These are phyloP conservation scores for Pneumocystis wakefieldiae DNA, from an alignment of 1,139 yeast species.

Conservation along the genomic window DNA sequence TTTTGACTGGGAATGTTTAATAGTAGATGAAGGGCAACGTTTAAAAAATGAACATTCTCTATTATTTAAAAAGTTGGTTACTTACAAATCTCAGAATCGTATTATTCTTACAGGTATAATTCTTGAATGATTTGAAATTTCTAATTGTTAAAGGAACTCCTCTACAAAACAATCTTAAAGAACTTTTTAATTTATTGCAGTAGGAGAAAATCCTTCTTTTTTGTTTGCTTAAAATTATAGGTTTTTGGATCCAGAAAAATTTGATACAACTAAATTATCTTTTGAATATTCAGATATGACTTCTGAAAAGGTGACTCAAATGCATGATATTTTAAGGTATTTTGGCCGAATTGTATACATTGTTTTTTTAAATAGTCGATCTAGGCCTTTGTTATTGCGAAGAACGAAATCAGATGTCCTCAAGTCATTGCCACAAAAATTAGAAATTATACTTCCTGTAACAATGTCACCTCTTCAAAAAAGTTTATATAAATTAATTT, in stretches of 20 bases:
- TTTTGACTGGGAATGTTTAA: slow-evolving; percentile 70
- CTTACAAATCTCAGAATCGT: slow-evolving; percentile 59
- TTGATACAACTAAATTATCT: slow-evolving; percentile 10
- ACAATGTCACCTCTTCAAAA: slow-evolving; percentile 15
- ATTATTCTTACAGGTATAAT: slow-evolving; percentile 54
- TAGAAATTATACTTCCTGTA: slow-evolving; percentile 16
- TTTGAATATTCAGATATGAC: slow-evolving; percentile 7
- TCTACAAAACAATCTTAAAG: slow-evolving; percentile 69
- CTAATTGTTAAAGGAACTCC: slow-evolving; percentile 35
- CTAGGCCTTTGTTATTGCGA: slow-evolving; percentile 15
- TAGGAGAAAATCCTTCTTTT: background rate
- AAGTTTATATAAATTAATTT: slow-evolving; percentile 13
- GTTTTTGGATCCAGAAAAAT: slow-evolving; percentile 13
- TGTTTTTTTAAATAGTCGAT: background rate
- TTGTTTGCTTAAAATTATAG: background rate
- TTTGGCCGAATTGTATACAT: background rate
- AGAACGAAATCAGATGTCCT: slow-evolving; percentile 16
- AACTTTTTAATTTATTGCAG: slow-evolving; percentile 29
- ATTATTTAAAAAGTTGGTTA: slow-evolving; percentile 55
- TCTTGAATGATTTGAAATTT: background rate
- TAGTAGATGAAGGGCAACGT: slow-evolving; percentile 81
- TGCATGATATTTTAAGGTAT: slow-evolving; percentile 8
- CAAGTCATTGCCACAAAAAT: slow-evolving; percentile 14
- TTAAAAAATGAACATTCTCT: slow-evolving; percentile 71
- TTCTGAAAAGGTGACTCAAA: slow-evolving; percentile 11